Conservation (phyloP, 2,329 filamentous ascomycete genomes). For the Leptographium procerum region DNA sequence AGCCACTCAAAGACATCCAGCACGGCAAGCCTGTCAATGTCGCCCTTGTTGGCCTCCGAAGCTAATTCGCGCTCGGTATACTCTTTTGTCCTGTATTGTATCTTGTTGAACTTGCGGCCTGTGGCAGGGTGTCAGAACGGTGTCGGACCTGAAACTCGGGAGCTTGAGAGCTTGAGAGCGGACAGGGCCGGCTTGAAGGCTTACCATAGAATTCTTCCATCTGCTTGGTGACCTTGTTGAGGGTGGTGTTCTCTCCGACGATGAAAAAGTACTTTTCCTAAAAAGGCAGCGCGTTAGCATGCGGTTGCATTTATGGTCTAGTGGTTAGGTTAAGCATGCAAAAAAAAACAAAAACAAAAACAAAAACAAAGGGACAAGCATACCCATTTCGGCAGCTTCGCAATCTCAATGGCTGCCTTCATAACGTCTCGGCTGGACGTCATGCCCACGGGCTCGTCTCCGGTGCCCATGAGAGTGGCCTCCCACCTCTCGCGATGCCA, state of each 20-base stretch:
- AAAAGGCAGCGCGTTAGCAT: too few species aligned
- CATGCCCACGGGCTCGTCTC: not conserved
- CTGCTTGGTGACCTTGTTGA: not conserved
- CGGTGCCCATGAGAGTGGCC: not conserved
- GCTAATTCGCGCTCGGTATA: not conserved
- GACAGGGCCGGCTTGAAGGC: not conserved
- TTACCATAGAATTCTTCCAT: not conserved
- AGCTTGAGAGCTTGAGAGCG: not conserved
- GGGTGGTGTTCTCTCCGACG: not conserved
- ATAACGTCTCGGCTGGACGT: not conserved
- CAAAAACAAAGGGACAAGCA: too few species aligned
- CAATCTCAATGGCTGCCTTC: not conserved
- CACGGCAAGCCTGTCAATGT: not conserved
- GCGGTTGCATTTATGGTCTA: too few species aligned
- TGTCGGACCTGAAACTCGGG: too few species aligned
- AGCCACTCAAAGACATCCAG: not conserved
- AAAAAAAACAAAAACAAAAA: too few species aligned
- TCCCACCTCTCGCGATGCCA: not conserved
- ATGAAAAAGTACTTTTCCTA: not conserved
- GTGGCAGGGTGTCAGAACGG: not conserved
- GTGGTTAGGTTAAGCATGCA: too few species aligned
- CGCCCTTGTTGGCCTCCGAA: not conserved
- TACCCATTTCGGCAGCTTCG: not conserved
- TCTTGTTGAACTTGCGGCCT: not conserved
- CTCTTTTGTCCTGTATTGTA: not conserved